Evolutionary conservation across 2,329 filamentous ascomycete genomes (phyloP).

Genomic region (Scedosporium minutisporum): DNA sequence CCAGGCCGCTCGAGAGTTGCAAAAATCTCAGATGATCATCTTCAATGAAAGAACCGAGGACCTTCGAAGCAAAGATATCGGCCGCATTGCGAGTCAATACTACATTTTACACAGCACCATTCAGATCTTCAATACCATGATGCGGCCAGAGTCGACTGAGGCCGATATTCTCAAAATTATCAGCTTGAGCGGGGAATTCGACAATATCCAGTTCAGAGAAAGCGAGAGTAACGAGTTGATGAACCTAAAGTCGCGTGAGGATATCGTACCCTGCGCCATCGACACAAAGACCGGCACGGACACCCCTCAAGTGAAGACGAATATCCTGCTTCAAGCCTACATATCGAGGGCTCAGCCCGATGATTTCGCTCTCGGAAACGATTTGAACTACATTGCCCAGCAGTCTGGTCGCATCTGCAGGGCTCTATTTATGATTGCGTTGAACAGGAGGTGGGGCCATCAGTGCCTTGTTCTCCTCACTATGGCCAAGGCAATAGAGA

Average conservation of each 20-base stretch:
- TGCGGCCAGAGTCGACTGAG: slow-evolving; percentile 76
- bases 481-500: slow-evolving; percentile 94
- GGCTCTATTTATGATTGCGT: slow-evolving; percentile 91
- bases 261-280: slow-evolving; percentile 61
- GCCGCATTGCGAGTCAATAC: slow-evolving; percentile 92
- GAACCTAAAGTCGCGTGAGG: slow-evolving; percentile 33
- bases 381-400: slow-evolving; percentile 90
- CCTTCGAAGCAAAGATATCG: slow-evolving; percentile 86
- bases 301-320: slow-evolving; percentile 80
- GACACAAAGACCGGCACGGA: slow-evolving; percentile 51
- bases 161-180: slow-evolving; percentile 94
- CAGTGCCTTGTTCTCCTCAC: slow-evolving; percentile 87
- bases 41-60: slow-evolving; percentile 94
- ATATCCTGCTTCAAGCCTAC: slow-evolving; percentile 87
- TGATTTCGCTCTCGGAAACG: slow-evolving; percentile 87
- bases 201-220: slow-evolving; percentile 90
- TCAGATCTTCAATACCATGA: slow-evolving; percentile 92
- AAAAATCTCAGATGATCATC: slow-evolving; percentile 97
- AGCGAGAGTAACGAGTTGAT: slow-evolving; percentile 82
- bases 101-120: slow-evolving; percentile 92
- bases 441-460: slow-evolving; percentile 91
- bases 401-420: slow-evolving; percentile 91
- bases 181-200: slow-evolving; percentile 93
- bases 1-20: slow-evolving; percentile 75
- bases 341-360: slow-evolving; percentile 82